Evolutionary conservation across 208 protist genomes (phyloP).

Genomic region (Trypanosoma avium): DNA sequence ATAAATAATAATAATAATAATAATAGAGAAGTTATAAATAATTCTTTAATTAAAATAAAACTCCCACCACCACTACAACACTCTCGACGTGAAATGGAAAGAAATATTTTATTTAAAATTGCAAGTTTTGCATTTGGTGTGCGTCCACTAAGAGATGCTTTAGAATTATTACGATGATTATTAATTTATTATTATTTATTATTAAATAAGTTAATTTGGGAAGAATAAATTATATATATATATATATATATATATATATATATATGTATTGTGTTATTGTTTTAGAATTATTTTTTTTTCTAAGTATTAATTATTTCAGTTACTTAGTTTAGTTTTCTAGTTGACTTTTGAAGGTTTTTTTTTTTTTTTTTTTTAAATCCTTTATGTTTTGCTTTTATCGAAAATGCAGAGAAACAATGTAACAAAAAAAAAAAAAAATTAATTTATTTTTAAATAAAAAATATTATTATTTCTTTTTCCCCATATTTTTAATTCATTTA

Average conservation of each 20-base stretch:
- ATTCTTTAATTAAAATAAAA: background rate
- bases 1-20: background rate
- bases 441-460: background rate
- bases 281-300: background rate
- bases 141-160: background rate
- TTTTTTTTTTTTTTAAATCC: too few relatives aligned
- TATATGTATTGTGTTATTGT: background rate
- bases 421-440: background rate
- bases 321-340: too few relatives aligned
- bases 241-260: background rate
- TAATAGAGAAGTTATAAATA: background rate
- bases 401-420: too few relatives aligned
- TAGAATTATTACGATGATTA: slow-evolving; percentile 4
- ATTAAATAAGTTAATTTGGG: background rate
- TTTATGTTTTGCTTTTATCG: too few relatives aligned
- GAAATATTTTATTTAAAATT: background rate
- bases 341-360: too few relatives aligned
- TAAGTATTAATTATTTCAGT: background rate
- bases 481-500: slow-evolving; percentile 14
- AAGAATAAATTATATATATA: background rate
- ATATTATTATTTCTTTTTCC: background rate
- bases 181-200: background rate
- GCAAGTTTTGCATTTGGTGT: slow-evolving; percentile 23
- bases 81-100: slow-evolving; percentile 13
- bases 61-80: background rate